A percentile compares a stretch with the other conserved stretches of the same genome.
Evolutionary conservation across 805 yeast species (phyloP).

Genomic region (Candida peoriensis): DNA sequence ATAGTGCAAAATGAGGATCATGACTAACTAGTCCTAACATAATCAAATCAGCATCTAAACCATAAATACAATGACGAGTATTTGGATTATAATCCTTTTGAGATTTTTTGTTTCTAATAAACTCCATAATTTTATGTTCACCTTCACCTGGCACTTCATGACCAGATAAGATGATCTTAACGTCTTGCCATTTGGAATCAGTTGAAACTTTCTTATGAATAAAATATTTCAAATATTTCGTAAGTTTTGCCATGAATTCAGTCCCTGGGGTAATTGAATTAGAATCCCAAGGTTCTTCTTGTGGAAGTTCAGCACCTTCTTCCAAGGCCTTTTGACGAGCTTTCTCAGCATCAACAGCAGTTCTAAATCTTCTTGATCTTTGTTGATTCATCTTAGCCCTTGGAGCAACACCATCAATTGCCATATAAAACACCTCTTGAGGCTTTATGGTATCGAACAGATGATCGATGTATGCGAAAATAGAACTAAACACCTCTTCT

Average conservation of each 20-base stretch:
- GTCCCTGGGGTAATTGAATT: conserved; percentile 98
- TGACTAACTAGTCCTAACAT: conserved; percentile 95
- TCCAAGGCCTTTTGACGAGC: conserved; percentile 67
- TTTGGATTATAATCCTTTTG: conserved; percentile 88
- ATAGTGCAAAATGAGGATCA: conserved; percentile 90
- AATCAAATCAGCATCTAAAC: conserved; percentile 95
- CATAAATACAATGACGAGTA: conserved; percentile 94
- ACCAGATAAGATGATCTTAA: conserved; percentile 89
- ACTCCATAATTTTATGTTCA: conserved; percentile 97
- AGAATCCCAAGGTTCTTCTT: conserved; percentile 83
- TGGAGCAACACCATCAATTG: conserved; percentile 98
- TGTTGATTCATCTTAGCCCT: conserved; percentile 98
- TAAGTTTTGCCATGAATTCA: conserved; percentile 91
- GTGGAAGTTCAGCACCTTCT: conserved; percentile 70
- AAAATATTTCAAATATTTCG: conserved; percentile 83
- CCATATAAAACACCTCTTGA: conserved; percentile 83
- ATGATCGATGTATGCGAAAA: conserved; percentile 92
- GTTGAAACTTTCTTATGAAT: conserved; percentile 79
- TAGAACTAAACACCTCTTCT: conserved; percentile 88
- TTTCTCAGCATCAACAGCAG: conserved; percentile 89
- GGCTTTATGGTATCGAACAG: conserved; percentile 86
- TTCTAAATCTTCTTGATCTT: conserved; percentile 89
- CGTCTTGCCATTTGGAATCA: conserved; percentile 90
- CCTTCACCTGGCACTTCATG: conserved; percentile 99
- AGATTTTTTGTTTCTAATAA: conserved; percentile 82